phyloP scores from a whole-genome alignment of 768 basidiomycete species.

The Cantharellus cinnabarinus region DNA sequence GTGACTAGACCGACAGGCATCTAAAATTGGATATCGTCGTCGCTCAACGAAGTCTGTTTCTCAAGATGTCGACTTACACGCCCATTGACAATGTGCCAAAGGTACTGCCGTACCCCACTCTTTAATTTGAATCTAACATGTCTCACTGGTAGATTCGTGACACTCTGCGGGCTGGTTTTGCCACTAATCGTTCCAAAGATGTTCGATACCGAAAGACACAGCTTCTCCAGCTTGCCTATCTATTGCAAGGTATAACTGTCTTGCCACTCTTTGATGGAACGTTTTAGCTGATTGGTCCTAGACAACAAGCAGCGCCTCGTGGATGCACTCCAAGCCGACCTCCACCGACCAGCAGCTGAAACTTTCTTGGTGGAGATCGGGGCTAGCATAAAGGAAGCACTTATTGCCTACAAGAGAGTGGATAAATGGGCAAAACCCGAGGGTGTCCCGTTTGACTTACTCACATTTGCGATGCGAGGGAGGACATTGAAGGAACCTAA shows the following conservation, averaged over 20 bases:
- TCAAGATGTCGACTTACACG: not conserved
- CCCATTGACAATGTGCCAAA: not conserved
- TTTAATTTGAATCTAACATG: no score
- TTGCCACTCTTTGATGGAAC: not conserved
- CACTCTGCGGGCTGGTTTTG: conserved; percentile 36
- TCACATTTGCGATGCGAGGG: conserved; percentile 39
- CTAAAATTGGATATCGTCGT: no score
- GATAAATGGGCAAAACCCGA: conserved; percentile 58
- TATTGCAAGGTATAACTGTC: conserved; percentile 4
- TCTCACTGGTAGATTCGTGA: conserved; percentile 28
- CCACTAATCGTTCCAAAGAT: conserved; percentile 41
- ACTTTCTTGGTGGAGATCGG: conserved; percentile 41
- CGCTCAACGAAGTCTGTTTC: no score
- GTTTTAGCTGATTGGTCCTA: conserved; percentile 13
- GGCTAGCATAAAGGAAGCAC: conserved; percentile 29
- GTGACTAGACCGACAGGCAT: no score
- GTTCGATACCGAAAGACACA: conserved; percentile 55
- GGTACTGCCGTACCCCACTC: no score
- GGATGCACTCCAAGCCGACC: conserved; percentile 35
- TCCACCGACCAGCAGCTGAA: conserved; percentile 45
- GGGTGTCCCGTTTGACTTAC: conserved; percentile 32
- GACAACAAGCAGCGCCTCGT: conserved; percentile 43
- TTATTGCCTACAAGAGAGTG: conserved; percentile 36
- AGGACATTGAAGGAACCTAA: conserved; percentile 56
- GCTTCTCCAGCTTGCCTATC: conserved; percentile 39